Percentiles rank a stretch among this genome's conserved stretches.
Evolutionary conservation across 345 rosid species (phyloP).

Genomic region (Nasturtium officinale): DNA sequence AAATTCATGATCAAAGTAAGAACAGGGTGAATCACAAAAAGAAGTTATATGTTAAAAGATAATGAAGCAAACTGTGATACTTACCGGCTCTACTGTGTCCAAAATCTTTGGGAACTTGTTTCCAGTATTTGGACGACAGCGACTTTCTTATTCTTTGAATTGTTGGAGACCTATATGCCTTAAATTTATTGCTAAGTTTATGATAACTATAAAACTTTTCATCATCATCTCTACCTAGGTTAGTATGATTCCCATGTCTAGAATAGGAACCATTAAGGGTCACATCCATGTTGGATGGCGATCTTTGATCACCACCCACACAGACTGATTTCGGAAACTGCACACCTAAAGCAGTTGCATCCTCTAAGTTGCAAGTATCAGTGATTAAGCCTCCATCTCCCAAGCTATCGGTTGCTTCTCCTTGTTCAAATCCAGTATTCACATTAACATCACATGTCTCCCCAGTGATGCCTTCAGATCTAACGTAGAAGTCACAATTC

Average conservation of each 20-base stretch:
- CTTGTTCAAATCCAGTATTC: slow-evolving; percentile 45
- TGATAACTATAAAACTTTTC: slow-evolving; percentile 65
- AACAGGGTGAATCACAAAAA: neutral
- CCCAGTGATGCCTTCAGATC: slow-evolving; percentile 43
- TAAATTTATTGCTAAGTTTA: slow-evolving; percentile 57
- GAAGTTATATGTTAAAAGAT: slow-evolving; percentile 2
- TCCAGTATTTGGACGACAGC: slow-evolving; percentile 79
- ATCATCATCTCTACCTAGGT: slow-evolving; percentile 80
- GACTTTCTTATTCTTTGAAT: slow-evolving; percentile 75
- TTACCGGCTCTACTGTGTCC: slow-evolving; percentile 69
- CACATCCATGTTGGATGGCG: slow-evolving; percentile 43
- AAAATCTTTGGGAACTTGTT: slow-evolving; percentile 65
- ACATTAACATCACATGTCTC: slow-evolving; percentile 44
- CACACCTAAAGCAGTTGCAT: slow-evolving; percentile 44
- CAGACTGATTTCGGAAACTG: slow-evolving; percentile 44
- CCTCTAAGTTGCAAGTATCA: slow-evolving; percentile 46
- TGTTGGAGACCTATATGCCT: slow-evolving; percentile 65
- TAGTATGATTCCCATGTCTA: slow-evolving; percentile 57
- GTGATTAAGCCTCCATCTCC: slow-evolving; percentile 46
- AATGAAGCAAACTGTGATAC: slow-evolving; percentile 27
- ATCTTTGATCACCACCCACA: slow-evolving; percentile 48
- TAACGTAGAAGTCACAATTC: slow-evolving; percentile 26
- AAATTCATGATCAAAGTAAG: slow-evolving; percentile 25
- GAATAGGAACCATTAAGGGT: slow-evolving; percentile 53
- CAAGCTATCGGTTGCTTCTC: slow-evolving; percentile 36